Evolutionary conservation across 345 rosid species (phyloP).

Genomic region (Turritis glabra): DNA sequence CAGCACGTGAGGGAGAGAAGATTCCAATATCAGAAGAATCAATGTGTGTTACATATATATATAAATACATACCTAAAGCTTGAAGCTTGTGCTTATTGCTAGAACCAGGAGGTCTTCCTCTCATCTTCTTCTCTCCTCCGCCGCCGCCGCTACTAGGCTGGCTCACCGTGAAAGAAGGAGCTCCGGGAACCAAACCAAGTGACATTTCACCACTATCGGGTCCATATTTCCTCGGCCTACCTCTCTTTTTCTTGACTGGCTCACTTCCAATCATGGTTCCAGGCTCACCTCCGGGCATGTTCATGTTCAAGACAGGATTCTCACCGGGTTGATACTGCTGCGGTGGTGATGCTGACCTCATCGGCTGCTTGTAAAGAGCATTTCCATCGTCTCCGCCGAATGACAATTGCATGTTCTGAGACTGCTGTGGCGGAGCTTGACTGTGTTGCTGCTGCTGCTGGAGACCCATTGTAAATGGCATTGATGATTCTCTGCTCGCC

Average conservation of each 20-base stretch:
- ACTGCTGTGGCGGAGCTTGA: constrained; percentile 4
- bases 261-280: constrained; percentile 43
- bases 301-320: constrained; percentile 39
- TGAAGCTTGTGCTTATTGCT: constrained; percentile 57
- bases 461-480: constrained; percentile 18
- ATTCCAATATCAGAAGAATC: constrained; percentile 9
- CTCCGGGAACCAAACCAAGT: constrained; percentile 58
- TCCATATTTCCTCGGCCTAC: constrained; percentile 84
- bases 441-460: constrained; percentile 14
- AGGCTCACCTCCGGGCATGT: constrained; percentile 33
- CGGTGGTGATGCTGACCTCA: constrained; percentile 10
- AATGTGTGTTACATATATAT: neutral
- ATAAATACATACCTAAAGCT: constrained; percentile 51
- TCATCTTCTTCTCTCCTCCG: constrained; percentile 47
- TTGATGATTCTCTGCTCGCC: constrained; percentile 13
- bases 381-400: constrained; percentile 1
- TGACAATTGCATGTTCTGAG: constrained; percentile 33
- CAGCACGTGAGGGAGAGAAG: constrained; percentile 30
- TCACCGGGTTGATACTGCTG: constrained; percentile 14
- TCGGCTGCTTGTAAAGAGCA: constrained; percentile 28
- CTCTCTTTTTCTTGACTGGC: constrained; percentile 70
- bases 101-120: constrained; percentile 59
- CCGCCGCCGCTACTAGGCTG: constrained; percentile 47
- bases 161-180: constrained; percentile 42
- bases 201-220: constrained; percentile 59